These are phyloP conservation scores for Gloeophyllum trabeum DNA, from an alignment of 768 basidiomycete genomes.

Conservation along the genomic window DNA sequence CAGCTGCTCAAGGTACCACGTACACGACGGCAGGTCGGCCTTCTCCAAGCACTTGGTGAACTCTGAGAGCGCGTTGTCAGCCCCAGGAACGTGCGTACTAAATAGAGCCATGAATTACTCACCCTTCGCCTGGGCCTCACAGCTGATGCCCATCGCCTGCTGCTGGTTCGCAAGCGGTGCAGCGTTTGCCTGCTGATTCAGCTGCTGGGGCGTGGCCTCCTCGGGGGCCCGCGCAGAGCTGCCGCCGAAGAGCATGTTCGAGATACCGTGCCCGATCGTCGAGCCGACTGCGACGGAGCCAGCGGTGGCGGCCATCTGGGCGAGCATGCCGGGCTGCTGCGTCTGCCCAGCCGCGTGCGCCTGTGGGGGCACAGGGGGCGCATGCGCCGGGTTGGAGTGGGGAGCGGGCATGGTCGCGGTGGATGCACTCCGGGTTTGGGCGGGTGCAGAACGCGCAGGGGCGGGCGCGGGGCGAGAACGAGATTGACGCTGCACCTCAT, in stretches of 20 bases:
- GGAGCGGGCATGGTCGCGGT: conserved; percentile 21
- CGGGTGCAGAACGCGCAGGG: conserved; percentile 29
- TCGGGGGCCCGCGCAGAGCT: conserved; percentile 16
- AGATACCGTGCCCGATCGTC: conserved; percentile 83
- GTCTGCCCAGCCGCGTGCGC: conserved; percentile 23
- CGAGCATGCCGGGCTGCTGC: conserved; percentile 59
- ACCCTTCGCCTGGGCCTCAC: conserved; percentile 80
- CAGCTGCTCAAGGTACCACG: conserved; percentile 81
- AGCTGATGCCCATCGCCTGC: conserved; percentile 40
- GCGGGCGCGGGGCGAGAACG: conserved; percentile 37
- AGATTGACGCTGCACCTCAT: conserved; percentile 58
- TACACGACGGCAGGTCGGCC: conserved; percentile 68
- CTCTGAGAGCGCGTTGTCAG: conserved; percentile 22
- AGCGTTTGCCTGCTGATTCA: conserved; percentile 34
- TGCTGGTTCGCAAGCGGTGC: conserved; percentile 24
- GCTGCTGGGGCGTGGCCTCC: conserved; percentile 26
- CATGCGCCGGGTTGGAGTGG: conserved; percentile 7
- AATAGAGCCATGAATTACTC: conserved; percentile 11
- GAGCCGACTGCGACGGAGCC: conserved; percentile 86
- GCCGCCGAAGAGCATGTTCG: conserved; percentile 82
- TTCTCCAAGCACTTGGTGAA: conserved; percentile 82
- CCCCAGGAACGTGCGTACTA: background rate
- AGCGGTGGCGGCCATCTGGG: conserved; percentile 84
- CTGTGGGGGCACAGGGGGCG: conserved; percentile 21
- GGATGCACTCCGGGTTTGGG: conserved; percentile 6